Conservation (phyloP, 768 basidiomycete genomes). For the Trichaptum fuscoviolaceum region DNA sequence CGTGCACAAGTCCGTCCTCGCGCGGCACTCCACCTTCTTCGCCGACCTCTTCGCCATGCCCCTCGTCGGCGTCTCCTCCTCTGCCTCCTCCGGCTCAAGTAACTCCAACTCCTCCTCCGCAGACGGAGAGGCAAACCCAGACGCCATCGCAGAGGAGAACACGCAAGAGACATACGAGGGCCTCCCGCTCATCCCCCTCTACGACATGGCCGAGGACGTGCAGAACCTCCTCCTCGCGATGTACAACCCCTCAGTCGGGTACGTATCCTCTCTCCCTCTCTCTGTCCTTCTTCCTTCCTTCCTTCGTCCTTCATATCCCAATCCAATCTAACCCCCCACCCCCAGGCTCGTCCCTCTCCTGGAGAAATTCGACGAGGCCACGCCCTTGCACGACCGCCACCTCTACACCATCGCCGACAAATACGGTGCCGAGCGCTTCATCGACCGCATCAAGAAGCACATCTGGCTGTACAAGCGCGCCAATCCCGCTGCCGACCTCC, state of each 20-base stretch:
- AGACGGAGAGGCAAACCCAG: no score
- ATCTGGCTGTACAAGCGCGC: neutral
- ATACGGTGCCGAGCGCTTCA: neutral
- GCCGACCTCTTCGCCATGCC: slow-evolving; percentile 13
- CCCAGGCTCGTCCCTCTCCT: neutral
- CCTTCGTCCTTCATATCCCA: no score
- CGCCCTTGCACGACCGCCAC: neutral
- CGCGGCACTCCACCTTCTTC: slow-evolving; percentile 12
- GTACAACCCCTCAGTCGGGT: neutral
- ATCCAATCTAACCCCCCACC: no score
- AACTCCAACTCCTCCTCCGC: no score
- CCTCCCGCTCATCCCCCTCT: slow-evolving; percentile 13
- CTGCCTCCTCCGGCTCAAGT: no score
- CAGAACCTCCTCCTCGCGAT: slow-evolving; percentile 7
- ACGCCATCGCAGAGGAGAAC: no score
- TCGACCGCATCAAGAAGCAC: neutral
- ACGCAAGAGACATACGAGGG: slow-evolving; percentile 15
- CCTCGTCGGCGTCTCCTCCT: slow-evolving; percentile 4
- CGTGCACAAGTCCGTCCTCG: slow-evolving; percentile 15
- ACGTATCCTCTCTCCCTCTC: neutral
- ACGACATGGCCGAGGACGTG: slow-evolving; percentile 11
- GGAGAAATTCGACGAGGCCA: neutral
- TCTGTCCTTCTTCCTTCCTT: neutral
- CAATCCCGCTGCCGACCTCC: no score
- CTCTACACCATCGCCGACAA: neutral